phyloP scores from a whole-genome alignment of 805 yeast genomes.

The Tetrapisispora taiwanensis region DNA sequence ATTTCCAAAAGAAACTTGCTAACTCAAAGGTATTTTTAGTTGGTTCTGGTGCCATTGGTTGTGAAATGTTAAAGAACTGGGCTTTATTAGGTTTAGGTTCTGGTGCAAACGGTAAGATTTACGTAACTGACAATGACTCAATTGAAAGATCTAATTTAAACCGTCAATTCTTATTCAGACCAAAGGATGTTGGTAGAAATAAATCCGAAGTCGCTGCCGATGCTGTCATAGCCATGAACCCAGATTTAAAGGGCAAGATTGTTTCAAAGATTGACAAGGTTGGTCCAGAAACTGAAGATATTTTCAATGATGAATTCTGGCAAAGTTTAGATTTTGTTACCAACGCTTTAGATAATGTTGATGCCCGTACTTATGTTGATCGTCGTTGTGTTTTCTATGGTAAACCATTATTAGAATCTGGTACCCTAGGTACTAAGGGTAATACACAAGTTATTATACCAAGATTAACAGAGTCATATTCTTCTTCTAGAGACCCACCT shows the following conservation, averaged over 20 bases:
- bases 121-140: constrained; percentile 85
- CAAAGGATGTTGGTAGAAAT: constrained; percentile 84
- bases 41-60: constrained; percentile 97
- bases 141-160: constrained; percentile 93
- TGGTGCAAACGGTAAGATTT: constrained; percentile 78
- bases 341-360: constrained; percentile 94
- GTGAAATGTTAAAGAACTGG: constrained; percentile 98
- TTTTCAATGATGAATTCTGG: constrained; percentile 86
- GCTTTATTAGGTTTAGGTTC: constrained; percentile 92
- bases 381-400: constrained; percentile 89
- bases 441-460: constrained; percentile 96
- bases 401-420: constrained; percentile 88
- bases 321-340: constrained; percentile 74
- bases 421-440: constrained; percentile 97
- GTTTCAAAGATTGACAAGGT: constrained; percentile 76
- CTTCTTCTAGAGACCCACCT: constrained; percentile 96
- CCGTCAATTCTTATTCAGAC: constrained; percentile 91
- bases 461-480: constrained; percentile 85
- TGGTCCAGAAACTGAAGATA: constrained; percentile 83
- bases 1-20: constrained; percentile 61
- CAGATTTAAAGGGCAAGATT: constrained; percentile 69
- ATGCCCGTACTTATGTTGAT: constrained; percentile 95
- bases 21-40: constrained; percentile 82
- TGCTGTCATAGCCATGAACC: constrained; percentile 81
- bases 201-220: constrained; percentile 85